phyloP scores from a whole-genome alignment of 768 basidiomycete genomes.

The Trametes cubensis region DNA sequence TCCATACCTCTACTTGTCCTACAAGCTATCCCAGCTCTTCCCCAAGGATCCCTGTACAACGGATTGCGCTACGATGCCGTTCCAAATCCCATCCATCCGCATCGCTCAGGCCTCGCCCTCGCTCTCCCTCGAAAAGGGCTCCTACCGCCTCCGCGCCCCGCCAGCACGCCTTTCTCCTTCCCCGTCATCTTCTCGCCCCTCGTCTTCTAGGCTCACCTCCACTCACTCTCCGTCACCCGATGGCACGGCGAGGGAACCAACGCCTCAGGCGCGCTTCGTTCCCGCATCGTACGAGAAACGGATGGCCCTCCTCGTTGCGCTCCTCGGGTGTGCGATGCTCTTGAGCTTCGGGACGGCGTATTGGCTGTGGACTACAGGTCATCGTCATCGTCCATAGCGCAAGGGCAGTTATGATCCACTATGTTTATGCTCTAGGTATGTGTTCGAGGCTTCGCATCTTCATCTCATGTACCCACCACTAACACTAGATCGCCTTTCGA shows the following conservation, averaged over 20 bases:
- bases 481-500: too few species aligned
- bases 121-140: conserved; percentile 64
- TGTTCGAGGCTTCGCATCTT: too few species aligned
- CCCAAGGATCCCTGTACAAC: background rate
- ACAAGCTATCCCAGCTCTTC: too few species aligned
- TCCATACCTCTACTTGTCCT: background rate
- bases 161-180: conserved; percentile 11
- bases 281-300: conserved; percentile 35
- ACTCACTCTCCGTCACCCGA: too few species aligned
- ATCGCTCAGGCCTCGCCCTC: conserved; percentile 55
- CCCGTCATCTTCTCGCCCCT: background rate
- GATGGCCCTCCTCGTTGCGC: conserved; percentile 46
- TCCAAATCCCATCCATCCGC: conserved; percentile 24
- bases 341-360: conserved; percentile 62
- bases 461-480: too few species aligned
- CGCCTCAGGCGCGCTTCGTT: background rate
- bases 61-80: conserved; percentile 22
- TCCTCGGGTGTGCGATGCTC: conserved; percentile 52
- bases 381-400: conserved; percentile 46
- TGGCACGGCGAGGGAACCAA: too few species aligned
- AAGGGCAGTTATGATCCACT: background rate
- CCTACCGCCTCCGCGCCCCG: conserved; percentile 63
- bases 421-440: too few species aligned
- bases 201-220: too few species aligned
- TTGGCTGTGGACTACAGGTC: conserved; percentile 57